Base-by-base conservation (phyloP, 148 eudicot species). In the Camellia sinensis region DNA sequence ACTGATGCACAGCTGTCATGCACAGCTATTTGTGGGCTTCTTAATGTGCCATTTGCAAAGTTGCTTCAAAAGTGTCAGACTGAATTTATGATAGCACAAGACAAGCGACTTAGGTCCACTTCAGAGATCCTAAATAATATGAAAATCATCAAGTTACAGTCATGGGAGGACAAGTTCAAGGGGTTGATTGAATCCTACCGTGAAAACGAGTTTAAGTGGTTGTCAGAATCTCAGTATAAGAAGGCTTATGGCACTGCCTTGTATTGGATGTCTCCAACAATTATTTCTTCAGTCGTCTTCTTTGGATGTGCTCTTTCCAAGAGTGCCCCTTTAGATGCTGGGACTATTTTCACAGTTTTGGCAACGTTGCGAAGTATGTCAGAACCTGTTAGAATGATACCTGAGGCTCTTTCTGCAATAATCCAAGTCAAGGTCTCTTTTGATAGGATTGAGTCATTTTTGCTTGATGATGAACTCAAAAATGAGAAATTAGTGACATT, bases 191-290 rank as follows among this genome's bases (percentile, higher is more conserved):
- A 86, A 48, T 80, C 88, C 17, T 73, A 67, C 21, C 73, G 92
- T 78, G 82, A 84, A 7, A 77, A 50, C 7, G 92, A 91, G 71
- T 84, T 89, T 63, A 84, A 81, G 59, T 87, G 86, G 77, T 72
- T 29, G 37, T 29, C 37, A 29, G 37, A 29, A 29, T 29, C 37
- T 29, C 37, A 29, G 37, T 29, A 71, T n/a, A 73, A 54, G 43
- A 89, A 81, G 80, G 75, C 87, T 17, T 17, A 43, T 66, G 83
- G 85, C 60, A 84, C 89, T 61, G 78, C 84, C 7, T 71, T 89
- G 78, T 89, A 83, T 71, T 91, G 94, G 94, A 82, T 85, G 84
- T 86, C 86, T 8, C 94, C 94, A 4, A 89, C 89, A 2, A 68
- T 89, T 3, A 75, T 89, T 54, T 87, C 94, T 15, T 83, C 92